Evolutionary conservation across 1,284 basidiomycete genomes (phyloP).

Genomic region (Gomphus bonarii): DNA sequence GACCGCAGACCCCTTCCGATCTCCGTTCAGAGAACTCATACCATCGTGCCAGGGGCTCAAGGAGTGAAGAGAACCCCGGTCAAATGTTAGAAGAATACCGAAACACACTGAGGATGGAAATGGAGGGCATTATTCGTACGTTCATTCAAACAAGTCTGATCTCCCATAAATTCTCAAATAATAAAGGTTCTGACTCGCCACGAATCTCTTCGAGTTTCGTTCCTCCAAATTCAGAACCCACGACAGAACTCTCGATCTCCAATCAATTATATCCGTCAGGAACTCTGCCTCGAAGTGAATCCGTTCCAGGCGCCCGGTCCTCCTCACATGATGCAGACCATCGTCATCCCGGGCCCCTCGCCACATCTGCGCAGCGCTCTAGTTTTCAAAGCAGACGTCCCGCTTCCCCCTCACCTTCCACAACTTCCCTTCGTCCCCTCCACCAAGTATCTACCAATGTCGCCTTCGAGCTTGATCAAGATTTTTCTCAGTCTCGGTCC

Average conservation of each 20-base stretch:
- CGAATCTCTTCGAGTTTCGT: neutral
- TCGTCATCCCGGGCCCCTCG: neutral
- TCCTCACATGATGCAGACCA: constrained; percentile 4
- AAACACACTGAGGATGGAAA: constrained; percentile 23
- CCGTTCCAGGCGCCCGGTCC: constrained; percentile 2
- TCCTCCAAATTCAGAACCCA: neutral
- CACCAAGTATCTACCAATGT: constrained; percentile 4
- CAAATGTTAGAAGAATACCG: constrained; percentile 34
- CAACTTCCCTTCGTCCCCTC: constrained; percentile 5
- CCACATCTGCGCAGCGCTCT: neutral
- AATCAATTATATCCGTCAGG: neutral
- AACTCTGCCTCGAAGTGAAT: neutral
- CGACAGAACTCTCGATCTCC: neutral
- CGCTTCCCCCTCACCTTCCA: constrained; percentile 7
- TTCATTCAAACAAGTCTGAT: neutral
- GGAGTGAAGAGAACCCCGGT: constrained; percentile 18
- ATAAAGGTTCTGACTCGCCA: neutral
- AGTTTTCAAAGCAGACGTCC: neutral
- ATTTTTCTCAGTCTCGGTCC: neutral
- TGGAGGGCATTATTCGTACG: constrained; percentile 18
- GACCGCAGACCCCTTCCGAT: constrained; percentile 4
- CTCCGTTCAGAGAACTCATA: neutral
- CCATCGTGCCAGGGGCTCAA: neutral
- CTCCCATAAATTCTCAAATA: neutral
- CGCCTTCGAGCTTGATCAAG: constrained; percentile 4